Evolutionary conservation across 1,284 basidiomycete species (phyloP).

Genomic region (Moesziomyces globuligerus): DNA sequence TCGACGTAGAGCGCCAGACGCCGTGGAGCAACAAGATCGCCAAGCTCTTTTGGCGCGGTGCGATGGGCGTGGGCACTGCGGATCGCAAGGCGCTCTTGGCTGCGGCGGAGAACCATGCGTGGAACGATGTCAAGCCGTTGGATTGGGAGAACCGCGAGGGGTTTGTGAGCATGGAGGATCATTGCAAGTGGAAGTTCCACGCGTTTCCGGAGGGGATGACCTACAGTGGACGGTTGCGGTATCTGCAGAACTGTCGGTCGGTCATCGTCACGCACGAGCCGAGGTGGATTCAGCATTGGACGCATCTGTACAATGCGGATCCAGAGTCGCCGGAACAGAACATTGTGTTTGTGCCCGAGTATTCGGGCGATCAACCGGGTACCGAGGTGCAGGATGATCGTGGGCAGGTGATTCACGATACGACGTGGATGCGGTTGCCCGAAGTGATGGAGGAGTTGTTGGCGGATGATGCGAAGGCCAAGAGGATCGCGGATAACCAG

Average conservation of each 20-base stretch:
- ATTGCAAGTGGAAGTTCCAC: conserved; percentile 64
- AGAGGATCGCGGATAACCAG: conserved; percentile 59
- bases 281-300: conserved; percentile 63
- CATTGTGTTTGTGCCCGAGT: conserved; percentile 61
- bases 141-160: conserved; percentile 47
- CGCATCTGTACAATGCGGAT: conserved; percentile 61
- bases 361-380: conserved; percentile 22
- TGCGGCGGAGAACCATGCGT: conserved; percentile 39
- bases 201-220: conserved; percentile 64
- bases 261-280: conserved; percentile 63
- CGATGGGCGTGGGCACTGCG: conserved; percentile 57
- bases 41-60: conserved; percentile 61
- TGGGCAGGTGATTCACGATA: conserved; percentile 24
- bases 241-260: conserved; percentile 59
- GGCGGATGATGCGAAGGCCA: conserved; percentile 46
- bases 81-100: conserved; percentile 54
- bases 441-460: conserved; percentile 59
- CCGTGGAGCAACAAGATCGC: conserved; percentile 50
- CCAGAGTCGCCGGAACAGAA: conserved; percentile 59
- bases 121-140: conserved; percentile 56
- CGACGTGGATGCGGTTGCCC: conserved; percentile 56
- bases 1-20: conserved; percentile 37
- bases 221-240: conserved; percentile 58
- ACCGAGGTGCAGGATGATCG: conserved; percentile 46
- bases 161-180: conserved; percentile 56